Conservation (phyloP, 352 stramenopile species). For the Pythium dissotocum region DNA sequence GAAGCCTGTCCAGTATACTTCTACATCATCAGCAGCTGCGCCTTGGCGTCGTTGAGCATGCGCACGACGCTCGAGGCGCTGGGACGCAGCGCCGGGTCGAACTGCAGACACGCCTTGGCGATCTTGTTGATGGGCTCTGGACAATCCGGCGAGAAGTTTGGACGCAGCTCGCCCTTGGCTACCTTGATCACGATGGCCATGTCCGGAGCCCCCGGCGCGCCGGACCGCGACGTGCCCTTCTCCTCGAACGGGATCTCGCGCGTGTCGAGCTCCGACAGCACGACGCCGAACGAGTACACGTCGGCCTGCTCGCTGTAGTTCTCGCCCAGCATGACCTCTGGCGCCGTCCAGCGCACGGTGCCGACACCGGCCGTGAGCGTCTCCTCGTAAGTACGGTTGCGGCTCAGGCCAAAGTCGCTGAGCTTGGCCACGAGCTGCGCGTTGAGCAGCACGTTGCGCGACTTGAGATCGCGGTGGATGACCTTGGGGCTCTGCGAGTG, state of each 20-base stretch:
- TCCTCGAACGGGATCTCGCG: slow-evolving; percentile 88
- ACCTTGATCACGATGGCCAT: slow-evolving; percentile 85
- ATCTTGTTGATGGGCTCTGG: slow-evolving; percentile 47
- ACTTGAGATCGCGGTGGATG: slow-evolving; percentile 55
- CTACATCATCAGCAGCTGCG: slow-evolving; percentile 46
- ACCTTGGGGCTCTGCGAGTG: slow-evolving; percentile 82
- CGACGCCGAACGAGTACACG: slow-evolving; percentile 89
- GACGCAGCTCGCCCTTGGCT: slow-evolving; percentile 77
- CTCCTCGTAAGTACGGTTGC: slow-evolving; percentile 85
- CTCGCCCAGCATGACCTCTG: slow-evolving; percentile 87
- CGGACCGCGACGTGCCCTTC: slow-evolving; percentile 59
- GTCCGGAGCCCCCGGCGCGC: slow-evolving; percentile 43
- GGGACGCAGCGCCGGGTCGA: slow-evolving; percentile 79
- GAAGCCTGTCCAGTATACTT: neutral
- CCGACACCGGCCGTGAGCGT: slow-evolving; percentile 81
- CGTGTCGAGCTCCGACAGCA: slow-evolving; percentile 85
- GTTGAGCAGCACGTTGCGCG: slow-evolving; percentile 58
- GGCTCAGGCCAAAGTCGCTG: slow-evolving; percentile 81
- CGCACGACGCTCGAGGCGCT: slow-evolving; percentile 67
- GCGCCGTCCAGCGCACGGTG: slow-evolving; percentile 84
- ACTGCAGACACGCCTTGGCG: slow-evolving; percentile 81
- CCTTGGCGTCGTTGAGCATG: slow-evolving; percentile 78
- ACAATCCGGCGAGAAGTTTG: slow-evolving; percentile 60
- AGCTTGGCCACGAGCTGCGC: slow-evolving; percentile 81
- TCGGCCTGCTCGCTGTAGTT: slow-evolving; percentile 88